A percentile compares a stretch with the other conserved stretches of the same genome.
Conservation (phyloP, 2,329 filamentous ascomycete species). For the Aspergillus chevalieri region DNA sequence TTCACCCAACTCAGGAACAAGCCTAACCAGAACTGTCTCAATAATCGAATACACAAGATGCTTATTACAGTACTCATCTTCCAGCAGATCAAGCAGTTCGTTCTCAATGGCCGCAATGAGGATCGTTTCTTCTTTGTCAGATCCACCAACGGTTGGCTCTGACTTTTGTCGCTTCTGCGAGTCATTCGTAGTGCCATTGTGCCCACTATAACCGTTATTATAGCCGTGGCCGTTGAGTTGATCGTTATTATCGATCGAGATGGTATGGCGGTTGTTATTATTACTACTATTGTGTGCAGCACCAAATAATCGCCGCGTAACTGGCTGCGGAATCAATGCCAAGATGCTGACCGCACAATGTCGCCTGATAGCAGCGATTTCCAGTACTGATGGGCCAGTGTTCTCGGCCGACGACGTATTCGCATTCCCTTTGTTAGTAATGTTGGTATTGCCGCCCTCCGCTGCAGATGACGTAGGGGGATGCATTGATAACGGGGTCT, state of each 20-base stretch:
- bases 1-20: constrained; percentile 78
- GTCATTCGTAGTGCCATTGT: not conserved
- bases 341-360: constrained; percentile 40
- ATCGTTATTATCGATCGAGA: not conserved
- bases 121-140: constrained; percentile 34
- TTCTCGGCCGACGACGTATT: not conserved
- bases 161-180: not conserved
- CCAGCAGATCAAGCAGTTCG: constrained; percentile 64
- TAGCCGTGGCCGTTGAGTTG: not conserved
- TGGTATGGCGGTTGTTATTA: not conserved
- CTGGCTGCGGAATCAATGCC: constrained; percentile 36
- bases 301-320: constrained; percentile 42
- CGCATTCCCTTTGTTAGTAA: not conserved
- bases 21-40: constrained; percentile 71
- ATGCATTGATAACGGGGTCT: constrained; percentile 17
- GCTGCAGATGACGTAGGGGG: constrained; percentile 11
- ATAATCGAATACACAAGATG: constrained; percentile 78
- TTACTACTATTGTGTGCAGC: constrained; percentile 13
- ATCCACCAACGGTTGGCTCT: not conserved
- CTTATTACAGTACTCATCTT: constrained; percentile 85
- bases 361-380: constrained; percentile 38
- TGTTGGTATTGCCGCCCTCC: constrained; percentile 4
- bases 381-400: constrained; percentile 17
- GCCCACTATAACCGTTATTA: not conserved
- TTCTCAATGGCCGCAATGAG: constrained; percentile 56